These are phyloP conservation scores for Pleurotus djamor DNA, from an alignment of 768 basidiomycete species.

Conservation along the genomic window DNA sequence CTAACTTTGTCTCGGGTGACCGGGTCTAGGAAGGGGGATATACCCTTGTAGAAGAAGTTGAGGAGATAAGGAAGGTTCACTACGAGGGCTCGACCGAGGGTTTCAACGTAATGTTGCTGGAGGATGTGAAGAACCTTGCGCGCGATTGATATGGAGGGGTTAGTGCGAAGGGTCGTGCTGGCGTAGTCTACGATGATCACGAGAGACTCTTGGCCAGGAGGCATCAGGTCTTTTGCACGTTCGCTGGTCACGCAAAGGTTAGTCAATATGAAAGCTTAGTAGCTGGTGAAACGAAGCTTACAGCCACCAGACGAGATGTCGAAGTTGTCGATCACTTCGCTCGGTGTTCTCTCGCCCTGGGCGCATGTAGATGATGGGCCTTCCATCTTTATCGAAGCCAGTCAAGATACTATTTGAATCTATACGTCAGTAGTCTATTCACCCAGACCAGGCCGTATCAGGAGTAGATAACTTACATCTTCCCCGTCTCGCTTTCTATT, in stretches of 20 bases:
- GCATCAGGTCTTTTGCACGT: conserved; percentile 88
- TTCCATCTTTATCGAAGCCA: conserved; percentile 83
- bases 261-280: background rate
- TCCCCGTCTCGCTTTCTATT: conserved; percentile 81
- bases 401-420: conserved; percentile 57
- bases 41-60: conserved; percentile 79
- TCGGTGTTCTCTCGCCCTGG: conserved; percentile 87
- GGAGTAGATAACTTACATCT: conserved; percentile 58
- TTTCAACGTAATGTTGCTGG: conserved; percentile 88
- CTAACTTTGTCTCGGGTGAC: conserved; percentile 84
- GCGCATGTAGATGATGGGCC: conserved; percentile 89
- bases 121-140: conserved; percentile 79
- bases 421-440: too few species aligned
- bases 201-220: conserved; percentile 77
- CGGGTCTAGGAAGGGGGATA: conserved; percentile 85
- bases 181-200: conserved; percentile 88
- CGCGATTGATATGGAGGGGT: conserved; percentile 80
- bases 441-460: too few species aligned
- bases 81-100: conserved; percentile 81
- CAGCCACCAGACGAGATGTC: conserved; percentile 87
- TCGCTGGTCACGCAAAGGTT: conserved; percentile 45
- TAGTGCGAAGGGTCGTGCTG: conserved; percentile 76
- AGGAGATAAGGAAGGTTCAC: conserved; percentile 77
- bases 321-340: conserved; percentile 71
- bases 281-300: conserved; percentile 35